Percentiles rank a stretch among this genome's conserved stretches.
These are phyloP conservation scores for Pterocarpus macrocarpus DNA, from an alignment of 306 rosid species.

Conservation along the genomic window DNA sequence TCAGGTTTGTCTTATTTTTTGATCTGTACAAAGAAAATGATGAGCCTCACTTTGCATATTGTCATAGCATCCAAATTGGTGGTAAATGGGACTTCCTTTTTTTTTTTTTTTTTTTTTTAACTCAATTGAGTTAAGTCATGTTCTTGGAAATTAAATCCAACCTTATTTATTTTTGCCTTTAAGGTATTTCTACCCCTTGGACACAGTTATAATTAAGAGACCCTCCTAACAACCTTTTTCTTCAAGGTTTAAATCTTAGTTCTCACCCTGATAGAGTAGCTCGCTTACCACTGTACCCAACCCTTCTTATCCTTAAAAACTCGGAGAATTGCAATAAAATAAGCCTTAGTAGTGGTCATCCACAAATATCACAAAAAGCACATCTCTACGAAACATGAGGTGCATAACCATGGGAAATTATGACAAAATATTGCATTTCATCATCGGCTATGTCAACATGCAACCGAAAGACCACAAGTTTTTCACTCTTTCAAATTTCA, in stretches of 20 bases:
- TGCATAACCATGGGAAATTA: neutral
- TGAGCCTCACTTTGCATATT: constrained; percentile 3
- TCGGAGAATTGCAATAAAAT: too few species aligned
- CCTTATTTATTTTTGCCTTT: neutral
- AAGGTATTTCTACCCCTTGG: too few species aligned
- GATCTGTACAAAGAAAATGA: constrained; percentile 8
- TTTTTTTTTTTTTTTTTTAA: neutral
- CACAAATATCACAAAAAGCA: neutral
- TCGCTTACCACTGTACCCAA: too few species aligned
- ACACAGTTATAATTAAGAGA: too few species aligned
- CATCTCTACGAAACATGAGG: neutral
- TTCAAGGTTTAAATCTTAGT: neutral
- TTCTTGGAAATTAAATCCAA: neutral
- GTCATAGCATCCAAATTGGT: neutral
- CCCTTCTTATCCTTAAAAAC: too few species aligned
- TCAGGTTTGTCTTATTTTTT: constrained; percentile 5
- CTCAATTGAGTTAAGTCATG: constrained; percentile 32
- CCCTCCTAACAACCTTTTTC: neutral
- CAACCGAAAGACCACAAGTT: neutral
- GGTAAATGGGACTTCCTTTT: too few species aligned
- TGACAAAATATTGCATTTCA: neutral
- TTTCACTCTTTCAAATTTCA: neutral
- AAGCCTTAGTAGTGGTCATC: neutral
- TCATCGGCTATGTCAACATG: constrained; percentile 10
- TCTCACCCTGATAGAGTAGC: neutral